phyloP scores from a whole-genome alignment of 805 yeast species.

The Saccharomycopsis malanga region DNA sequence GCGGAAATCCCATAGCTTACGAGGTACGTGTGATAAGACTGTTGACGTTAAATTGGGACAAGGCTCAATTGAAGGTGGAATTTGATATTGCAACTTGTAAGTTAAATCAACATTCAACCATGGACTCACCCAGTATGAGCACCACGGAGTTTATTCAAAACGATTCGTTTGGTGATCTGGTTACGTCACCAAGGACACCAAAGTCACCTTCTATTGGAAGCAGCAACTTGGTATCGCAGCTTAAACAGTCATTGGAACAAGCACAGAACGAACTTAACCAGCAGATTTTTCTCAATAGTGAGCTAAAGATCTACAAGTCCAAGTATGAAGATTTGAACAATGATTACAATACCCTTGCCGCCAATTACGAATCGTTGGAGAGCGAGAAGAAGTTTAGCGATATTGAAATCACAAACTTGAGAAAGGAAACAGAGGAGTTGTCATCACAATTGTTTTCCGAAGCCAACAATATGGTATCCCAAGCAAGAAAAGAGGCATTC shows the following conservation, averaged over 20 bases:
- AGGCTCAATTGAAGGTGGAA: too few relatives aligned
- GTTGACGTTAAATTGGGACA: too few relatives aligned
- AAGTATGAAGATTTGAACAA: slow-evolving; percentile 17
- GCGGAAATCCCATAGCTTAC: too few relatives aligned
- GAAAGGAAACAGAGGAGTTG: slow-evolving; percentile 73
- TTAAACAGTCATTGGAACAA: slow-evolving; percentile 15
- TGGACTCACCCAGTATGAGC: slow-evolving; percentile 1
- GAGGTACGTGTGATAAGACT: too few relatives aligned
- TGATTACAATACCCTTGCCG: slow-evolving; percentile 13
- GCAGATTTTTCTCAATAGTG: slow-evolving; percentile 19
- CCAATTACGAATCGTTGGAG: slow-evolving; percentile 15
- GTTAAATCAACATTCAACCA: too few relatives aligned
- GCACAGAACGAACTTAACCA: slow-evolving; percentile 20
- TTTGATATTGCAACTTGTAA: too few relatives aligned
- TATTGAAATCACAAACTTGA: slow-evolving; percentile 47
- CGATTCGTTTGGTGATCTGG: too few relatives aligned
- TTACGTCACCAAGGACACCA: neutral
- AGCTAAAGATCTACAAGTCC: slow-evolving; percentile 17
- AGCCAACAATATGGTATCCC: slow-evolving; percentile 78
- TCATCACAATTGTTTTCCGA: slow-evolving; percentile 73
- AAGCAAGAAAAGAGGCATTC: slow-evolving; percentile 64
- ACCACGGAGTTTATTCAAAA: slow-evolving; percentile 19
- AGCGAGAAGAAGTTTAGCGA: slow-evolving; percentile 20
- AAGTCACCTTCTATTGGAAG: neutral
- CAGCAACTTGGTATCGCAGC: slow-evolving; percentile 10